phyloP scores from a whole-genome alignment of 1,284 basidiomycete species.

The Ceratobasidium theobromae region DNA sequence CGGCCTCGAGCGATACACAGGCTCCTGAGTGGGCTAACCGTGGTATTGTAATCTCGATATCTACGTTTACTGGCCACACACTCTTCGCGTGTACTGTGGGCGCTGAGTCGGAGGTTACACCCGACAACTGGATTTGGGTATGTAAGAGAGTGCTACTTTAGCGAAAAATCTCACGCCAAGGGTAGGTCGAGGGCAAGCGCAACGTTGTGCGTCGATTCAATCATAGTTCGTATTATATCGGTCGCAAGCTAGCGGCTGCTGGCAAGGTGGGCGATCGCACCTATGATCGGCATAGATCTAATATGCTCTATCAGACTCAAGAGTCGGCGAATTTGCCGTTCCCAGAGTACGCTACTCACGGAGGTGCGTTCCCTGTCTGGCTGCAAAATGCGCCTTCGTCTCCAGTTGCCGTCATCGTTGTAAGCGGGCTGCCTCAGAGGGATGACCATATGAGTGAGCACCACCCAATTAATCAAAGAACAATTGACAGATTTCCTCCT shows the following conservation, averaged over 20 bases:
- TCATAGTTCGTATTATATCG: conserved; percentile 42
- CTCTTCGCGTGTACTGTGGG: conserved; percentile 43
- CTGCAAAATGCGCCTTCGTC: conserved; percentile 39
- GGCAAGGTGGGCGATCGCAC: conserved; percentile 23
- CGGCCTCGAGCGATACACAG: background rate
- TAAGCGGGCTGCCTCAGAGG: conserved; percentile 45
- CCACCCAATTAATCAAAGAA: background rate
- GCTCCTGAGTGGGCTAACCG: conserved; percentile 25
- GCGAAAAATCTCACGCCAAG: too few relatives aligned
- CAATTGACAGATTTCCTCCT: background rate
- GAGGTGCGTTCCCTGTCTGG: conserved; percentile 46
- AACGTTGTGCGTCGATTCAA: conserved; percentile 43
- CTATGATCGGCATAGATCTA: conserved; percentile 26
- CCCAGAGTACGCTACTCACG: conserved; percentile 39
- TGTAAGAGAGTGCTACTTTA: too few relatives aligned
- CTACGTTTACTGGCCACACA: conserved; percentile 42
- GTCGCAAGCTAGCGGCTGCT: conserved; percentile 38
- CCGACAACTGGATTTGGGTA: conserved; percentile 41
- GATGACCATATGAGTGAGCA: conserved; percentile 44
- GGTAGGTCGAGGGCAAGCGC: conserved; percentile 42
- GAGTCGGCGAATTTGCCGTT: conserved; percentile 23
- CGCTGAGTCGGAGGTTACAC: conserved; percentile 39
- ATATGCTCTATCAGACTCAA: background rate
- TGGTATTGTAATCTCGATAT: conserved; percentile 43
- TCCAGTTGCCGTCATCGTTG: conserved; percentile 45